Evolutionary conservation across 2,329 filamentous ascomycete species (phyloP).

Genomic region (Colletotrichum camelliae): DNA sequence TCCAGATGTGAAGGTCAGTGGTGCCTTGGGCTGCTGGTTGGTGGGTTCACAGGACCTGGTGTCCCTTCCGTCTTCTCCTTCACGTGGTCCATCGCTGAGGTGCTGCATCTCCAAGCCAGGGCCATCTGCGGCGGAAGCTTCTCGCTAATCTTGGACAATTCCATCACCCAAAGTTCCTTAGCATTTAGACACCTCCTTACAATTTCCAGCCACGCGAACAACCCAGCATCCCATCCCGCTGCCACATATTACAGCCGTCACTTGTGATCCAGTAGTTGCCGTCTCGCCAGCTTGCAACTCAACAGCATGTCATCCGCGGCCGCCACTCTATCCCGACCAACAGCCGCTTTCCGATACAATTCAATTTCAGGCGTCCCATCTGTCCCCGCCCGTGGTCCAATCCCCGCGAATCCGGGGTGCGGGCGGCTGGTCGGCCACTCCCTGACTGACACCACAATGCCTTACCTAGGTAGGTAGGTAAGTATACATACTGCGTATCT

Average conservation of each 20-base stretch:
- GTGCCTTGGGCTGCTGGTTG: background rate
- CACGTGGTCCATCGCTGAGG: background rate
- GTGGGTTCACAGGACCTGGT: background rate
- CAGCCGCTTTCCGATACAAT: background rate
- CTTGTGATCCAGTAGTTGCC: background rate
- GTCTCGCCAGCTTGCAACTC: background rate
- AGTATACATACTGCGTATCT: background rate
- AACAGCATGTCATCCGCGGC: no score
- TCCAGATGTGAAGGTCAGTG: background rate
- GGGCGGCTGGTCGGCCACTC: background rate
- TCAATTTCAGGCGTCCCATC: background rate
- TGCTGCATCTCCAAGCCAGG: background rate
- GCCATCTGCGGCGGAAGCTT: background rate
- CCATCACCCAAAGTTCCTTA: background rate
- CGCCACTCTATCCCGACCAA: background rate
- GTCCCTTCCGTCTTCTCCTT: background rate
- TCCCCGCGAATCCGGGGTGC: conserved; percentile 7
- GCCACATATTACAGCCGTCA: background rate
- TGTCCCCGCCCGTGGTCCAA: background rate
- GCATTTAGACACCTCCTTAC: background rate
- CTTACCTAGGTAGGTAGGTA: background rate
- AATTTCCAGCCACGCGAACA: background rate
- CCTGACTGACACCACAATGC: background rate
- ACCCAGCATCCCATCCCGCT: background rate
- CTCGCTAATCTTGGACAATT: background rate